Percentiles rank a stretch among this genome's conserved stretches.
Conservation (phyloP, 208 protist species). For the Wallacemonas sp. region DNA sequence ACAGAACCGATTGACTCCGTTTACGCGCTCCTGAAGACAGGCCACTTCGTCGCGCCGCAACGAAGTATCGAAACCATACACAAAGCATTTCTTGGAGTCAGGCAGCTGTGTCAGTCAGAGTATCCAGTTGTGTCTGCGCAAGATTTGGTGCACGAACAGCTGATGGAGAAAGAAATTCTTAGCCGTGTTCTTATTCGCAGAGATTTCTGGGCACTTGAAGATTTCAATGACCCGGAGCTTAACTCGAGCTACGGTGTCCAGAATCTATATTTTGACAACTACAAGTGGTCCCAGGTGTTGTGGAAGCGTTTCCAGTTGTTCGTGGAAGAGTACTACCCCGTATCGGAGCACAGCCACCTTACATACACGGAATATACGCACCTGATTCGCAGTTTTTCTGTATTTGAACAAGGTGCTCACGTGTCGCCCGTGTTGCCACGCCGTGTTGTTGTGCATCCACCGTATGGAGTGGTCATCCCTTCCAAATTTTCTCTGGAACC, state of each 20-base stretch:
- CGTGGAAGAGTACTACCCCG: slow-evolving; percentile 84
- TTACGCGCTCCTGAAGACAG: slow-evolving; percentile 71
- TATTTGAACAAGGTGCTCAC: slow-evolving; percentile 70
- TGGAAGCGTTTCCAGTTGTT: slow-evolving; percentile 86
- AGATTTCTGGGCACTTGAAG: slow-evolving; percentile 86
- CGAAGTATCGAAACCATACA: slow-evolving; percentile 79
- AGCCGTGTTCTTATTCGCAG: slow-evolving; percentile 70
- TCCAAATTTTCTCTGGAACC: slow-evolving; percentile 67
- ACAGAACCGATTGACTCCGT: slow-evolving; percentile 76
- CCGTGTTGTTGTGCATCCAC: slow-evolving; percentile 57
- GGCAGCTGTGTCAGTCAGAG: slow-evolving; percentile 55
- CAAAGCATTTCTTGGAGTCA: slow-evolving; percentile 50
- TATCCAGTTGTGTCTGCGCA: slow-evolving; percentile 51
- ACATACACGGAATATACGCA: slow-evolving; percentile 76
- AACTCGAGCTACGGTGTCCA: slow-evolving; percentile 89
- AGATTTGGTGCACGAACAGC: slow-evolving; percentile 49
- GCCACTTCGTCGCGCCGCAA: slow-evolving; percentile 78
- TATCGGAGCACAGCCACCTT: slow-evolving; percentile 81
- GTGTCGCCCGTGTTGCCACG: slow-evolving; percentile 52
- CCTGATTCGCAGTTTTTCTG: slow-evolving; percentile 75
- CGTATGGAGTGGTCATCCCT: slow-evolving; percentile 55
- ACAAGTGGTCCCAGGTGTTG: slow-evolving; percentile 88
- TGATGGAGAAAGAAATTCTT: slow-evolving; percentile 58
- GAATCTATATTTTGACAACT: slow-evolving; percentile 91
- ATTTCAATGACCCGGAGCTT: slow-evolving; percentile 88